These are phyloP conservation scores for Talaromyces funiculosus DNA, from an alignment of 2,329 filamentous ascomycete genomes.

Conservation along the genomic window DNA sequence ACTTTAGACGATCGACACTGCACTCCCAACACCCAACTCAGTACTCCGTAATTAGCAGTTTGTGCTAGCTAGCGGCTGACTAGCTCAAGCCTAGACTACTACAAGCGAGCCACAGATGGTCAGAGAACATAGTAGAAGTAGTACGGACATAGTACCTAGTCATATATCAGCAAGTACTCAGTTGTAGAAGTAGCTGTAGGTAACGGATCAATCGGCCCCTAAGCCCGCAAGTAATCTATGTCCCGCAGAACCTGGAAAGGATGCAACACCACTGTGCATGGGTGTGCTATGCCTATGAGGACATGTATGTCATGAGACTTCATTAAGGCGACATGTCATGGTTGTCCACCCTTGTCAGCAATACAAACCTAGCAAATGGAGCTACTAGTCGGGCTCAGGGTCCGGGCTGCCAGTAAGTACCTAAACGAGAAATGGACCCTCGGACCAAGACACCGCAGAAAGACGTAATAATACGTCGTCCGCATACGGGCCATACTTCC, in stretches of 20 bases:
- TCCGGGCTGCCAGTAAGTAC: background rate
- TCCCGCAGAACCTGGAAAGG: background rate
- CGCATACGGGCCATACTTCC: background rate
- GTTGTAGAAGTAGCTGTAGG: background rate
- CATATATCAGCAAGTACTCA: no score
- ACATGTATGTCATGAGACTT: background rate
- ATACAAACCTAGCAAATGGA: no score
- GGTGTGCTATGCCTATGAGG: no score
- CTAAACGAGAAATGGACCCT: background rate
- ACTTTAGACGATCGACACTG: background rate
- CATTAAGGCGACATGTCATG: background rate
- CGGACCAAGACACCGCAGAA: background rate
- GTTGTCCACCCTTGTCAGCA: background rate
- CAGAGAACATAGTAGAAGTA: no score
- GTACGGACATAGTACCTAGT: no score
- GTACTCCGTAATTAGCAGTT: background rate
- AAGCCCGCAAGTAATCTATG: background rate
- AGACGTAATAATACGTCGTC: background rate
- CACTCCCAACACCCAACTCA: background rate
- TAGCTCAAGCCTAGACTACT: background rate
- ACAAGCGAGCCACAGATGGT: background rate
- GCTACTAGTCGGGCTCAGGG: background rate
- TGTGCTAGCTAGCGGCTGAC: background rate
- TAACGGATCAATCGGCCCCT: constrained; percentile 3
- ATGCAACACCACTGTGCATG: background rate